Evolutionary conservation across 2,329 filamentous ascomycete genomes (phyloP).

Genomic region (Juglanconis sp.): DNA sequence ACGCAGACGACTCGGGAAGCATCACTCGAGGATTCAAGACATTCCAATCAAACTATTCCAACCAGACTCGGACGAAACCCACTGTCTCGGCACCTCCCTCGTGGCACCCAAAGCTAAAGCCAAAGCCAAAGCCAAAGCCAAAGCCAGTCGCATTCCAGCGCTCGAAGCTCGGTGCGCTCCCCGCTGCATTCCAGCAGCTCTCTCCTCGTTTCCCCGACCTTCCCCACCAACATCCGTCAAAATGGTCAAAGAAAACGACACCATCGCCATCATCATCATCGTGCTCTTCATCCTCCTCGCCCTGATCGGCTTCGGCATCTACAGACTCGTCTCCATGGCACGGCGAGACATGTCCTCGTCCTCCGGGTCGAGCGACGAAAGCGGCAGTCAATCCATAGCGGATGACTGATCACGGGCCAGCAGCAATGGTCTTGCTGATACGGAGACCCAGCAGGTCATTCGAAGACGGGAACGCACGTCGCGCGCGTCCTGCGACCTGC

Average conservation of each 20-base stretch:
- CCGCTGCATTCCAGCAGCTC: conserved; percentile 1
- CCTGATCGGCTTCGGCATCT: conserved; percentile 61
- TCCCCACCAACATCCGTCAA: conserved; percentile 27
- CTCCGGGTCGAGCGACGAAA: conserved; percentile 18
- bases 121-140: too few species aligned
- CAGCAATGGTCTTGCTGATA: not conserved
- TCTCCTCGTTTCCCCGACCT: not conserved
- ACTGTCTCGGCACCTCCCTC: not conserved
- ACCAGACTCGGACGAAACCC: not conserved
- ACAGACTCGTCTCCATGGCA: conserved; percentile 54
- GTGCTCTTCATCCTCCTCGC: conserved; percentile 62
- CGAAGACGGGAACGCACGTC: not conserved
- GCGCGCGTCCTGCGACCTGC: not conserved
- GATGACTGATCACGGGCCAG: not conserved
- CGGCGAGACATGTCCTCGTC: conserved; percentile 41
- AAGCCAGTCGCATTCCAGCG: not conserved
- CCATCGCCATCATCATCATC: conserved; percentile 67
- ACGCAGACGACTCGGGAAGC: too few species aligned
- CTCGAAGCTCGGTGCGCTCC: not conserved
- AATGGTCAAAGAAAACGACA: conserved; percentile 63
- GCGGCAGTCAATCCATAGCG: conserved; percentile 10
- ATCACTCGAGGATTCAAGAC: too few species aligned
- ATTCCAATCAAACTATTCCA: not conserved
- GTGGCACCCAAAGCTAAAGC: not conserved
- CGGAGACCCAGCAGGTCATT: not conserved